Base-by-base conservation (phyloP, 1,139 yeast genomes). In the Nakaseomyces bracarensis region DNA sequence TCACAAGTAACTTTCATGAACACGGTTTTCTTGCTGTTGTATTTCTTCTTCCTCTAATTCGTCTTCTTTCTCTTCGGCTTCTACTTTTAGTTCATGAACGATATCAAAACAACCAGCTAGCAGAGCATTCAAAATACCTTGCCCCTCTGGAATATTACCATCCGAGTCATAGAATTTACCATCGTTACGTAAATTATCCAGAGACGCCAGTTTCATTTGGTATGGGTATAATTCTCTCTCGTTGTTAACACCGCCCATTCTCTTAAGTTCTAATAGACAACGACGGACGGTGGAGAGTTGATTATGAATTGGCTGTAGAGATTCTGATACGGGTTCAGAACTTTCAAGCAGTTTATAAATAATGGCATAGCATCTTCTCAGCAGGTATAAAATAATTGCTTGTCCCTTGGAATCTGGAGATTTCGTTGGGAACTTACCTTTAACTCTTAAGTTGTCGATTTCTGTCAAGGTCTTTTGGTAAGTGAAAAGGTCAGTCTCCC, bases 91-190 rank as follows among this genome's bases (percentile, higher is more conserved):
- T 64, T 91, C 98, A 60, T 91, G 89, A 43, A 85, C 71, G 45
- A 89, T 82, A 63, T 91, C 98, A 60, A 86, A 91, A 63, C 97
- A 89, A 62, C 89, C 97, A 2, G 95, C 93, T 40, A 91, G 69
- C 48, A 91, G 66, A 1, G 96, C 95, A 61, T 81, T 87, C 48
- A 91, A 70, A 30, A 95, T 80, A 9, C 96, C 97, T 64, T 91
- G 98, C 11, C 98, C 98, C 63, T 91, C 96, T 6, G 98, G 98
- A 31, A 89, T 81, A 49, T 84, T 83, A 42, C 79, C 84, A 49
- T 85, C 86, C 27, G 86, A 82, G 57, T 83, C 77, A 48, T 60
- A 60, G 57, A 91, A 91, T 67, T 84, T 89, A 26, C 98, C 98
- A 60, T 91, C 97, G 15, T 69, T 72, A 56, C 96, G 75, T 57